Percentiles rank a stretch among this genome's conserved stretches.
phyloP scores from a whole-genome alignment of 306 rosid genomes.

The Cicer bijugum region DNA sequence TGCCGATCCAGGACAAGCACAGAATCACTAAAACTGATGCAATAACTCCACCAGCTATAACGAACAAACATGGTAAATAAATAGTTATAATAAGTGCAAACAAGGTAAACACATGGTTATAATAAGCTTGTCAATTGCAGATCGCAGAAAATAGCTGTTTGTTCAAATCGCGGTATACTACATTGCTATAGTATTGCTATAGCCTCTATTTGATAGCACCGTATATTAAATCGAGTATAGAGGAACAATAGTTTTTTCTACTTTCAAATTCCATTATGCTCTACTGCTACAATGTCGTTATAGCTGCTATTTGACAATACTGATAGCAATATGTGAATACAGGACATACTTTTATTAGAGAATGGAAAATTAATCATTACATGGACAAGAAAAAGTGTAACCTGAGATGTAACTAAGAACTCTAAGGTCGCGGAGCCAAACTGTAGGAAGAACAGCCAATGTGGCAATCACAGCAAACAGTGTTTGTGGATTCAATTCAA shows the following conservation, averaged over 20 bases:
- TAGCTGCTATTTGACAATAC: background rate
- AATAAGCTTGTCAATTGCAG: background rate
- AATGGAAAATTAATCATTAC: background rate
- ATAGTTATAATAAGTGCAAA: slow-evolving; percentile 20
- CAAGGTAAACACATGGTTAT: slow-evolving; percentile 12
- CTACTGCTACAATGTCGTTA: too few relatives aligned
- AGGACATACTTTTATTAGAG: too few relatives aligned
- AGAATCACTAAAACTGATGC: slow-evolving; percentile 79
- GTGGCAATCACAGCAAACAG: slow-evolving; percentile 76
- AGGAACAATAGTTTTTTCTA: too few relatives aligned
- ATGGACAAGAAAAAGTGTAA: slow-evolving; percentile 35
- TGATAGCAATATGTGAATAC: background rate
- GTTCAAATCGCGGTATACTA: too few relatives aligned
- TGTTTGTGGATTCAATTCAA: slow-evolving; percentile 57
- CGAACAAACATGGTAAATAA: slow-evolving; percentile 22
- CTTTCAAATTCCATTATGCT: too few relatives aligned
- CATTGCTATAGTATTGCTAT: too few relatives aligned
- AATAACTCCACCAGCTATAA: slow-evolving; percentile 85
- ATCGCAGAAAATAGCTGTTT: too few relatives aligned
- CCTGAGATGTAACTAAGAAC: slow-evolving; percentile 95
- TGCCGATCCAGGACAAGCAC: slow-evolving; percentile 84
- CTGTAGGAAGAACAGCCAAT: slow-evolving; percentile 97
- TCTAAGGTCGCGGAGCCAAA: slow-evolving; percentile 90
- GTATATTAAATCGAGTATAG: too few relatives aligned
- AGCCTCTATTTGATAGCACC: too few relatives aligned